Percentiles rank a stretch among this genome's conserved stretches.
These are phyloP conservation scores for Echeveria elegans DNA, from an alignment of 164 flowering plant species.

Conservation along the genomic window DNA sequence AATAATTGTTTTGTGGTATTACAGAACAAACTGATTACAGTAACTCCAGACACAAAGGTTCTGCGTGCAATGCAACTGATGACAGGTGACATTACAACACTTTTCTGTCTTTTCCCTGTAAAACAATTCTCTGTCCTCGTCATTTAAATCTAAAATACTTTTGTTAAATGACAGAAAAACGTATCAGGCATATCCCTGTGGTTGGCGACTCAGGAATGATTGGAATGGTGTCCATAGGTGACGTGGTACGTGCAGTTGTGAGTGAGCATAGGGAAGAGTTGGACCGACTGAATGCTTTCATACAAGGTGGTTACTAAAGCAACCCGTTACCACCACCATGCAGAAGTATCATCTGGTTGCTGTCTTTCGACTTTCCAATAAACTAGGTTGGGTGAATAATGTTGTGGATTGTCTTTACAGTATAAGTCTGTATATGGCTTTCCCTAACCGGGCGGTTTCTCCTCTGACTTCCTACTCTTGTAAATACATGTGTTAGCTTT, in stretches of 20 bases:
- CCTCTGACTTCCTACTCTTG: neutral
- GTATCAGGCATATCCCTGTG: constrained; percentile 97
- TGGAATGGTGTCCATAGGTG: constrained; percentile 98
- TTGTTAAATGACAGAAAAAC: constrained; percentile 52
- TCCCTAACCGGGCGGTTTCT: neutral
- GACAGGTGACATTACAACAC: constrained; percentile 57
- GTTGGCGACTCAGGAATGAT: constrained; percentile 57
- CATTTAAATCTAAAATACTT: neutral
- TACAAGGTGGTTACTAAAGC: constrained; percentile 89
- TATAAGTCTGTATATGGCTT: neutral
- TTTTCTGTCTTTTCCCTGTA: neutral
- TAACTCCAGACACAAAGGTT: constrained; percentile 86
- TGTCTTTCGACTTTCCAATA: neutral
- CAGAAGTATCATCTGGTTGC: neutral
- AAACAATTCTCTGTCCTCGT: neutral
- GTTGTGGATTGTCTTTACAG: neutral
- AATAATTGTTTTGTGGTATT: neutral
- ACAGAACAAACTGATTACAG: constrained; percentile 97
- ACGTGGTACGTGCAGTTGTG: constrained; percentile 97
- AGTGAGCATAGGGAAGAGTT: constrained; percentile 90
- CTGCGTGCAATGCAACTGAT: constrained; percentile 93
- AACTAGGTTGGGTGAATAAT: neutral
- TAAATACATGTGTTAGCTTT: neutral
- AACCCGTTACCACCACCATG: neutral
- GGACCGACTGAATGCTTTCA: constrained; percentile 81